Conservation (phyloP, 1,139 yeast species). For the Blastobotrys raffinosifermentans region DNA sequence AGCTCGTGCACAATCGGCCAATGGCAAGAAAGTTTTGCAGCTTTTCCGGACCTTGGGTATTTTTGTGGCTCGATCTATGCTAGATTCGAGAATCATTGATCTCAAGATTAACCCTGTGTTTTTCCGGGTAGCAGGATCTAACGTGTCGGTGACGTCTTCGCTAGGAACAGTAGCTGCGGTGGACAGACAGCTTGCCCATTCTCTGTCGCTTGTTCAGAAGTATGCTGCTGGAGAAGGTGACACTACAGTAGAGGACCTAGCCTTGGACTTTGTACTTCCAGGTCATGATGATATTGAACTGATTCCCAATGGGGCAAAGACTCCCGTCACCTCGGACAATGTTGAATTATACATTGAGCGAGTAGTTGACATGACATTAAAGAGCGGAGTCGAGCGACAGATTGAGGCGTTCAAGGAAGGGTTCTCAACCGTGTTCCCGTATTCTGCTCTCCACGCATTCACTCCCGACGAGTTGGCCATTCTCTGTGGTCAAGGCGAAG, state of each 20-base stretch:
- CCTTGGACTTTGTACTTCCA: slow-evolving; percentile 66
- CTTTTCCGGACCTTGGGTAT: slow-evolving; percentile 69
- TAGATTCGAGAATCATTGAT: slow-evolving; percentile 84
- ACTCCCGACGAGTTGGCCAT: slow-evolving; percentile 66
- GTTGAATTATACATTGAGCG: slow-evolving; percentile 51
- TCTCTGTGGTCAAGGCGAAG: slow-evolving; percentile 68
- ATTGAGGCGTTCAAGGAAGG: slow-evolving; percentile 70
- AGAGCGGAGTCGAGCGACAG: slow-evolving; percentile 60
- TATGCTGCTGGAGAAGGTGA: slow-evolving; percentile 36
- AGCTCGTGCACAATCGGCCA: slow-evolving; percentile 30
- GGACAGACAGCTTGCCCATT: slow-evolving; percentile 57
- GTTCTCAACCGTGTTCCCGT: slow-evolving; percentile 79
- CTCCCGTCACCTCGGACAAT: slow-evolving; percentile 47
- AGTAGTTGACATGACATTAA: slow-evolving; percentile 58
- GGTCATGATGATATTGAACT: slow-evolving; percentile 65
- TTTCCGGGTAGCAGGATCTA: slow-evolving; percentile 36
- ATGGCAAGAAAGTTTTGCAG: slow-evolving; percentile 43
- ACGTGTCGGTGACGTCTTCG: slow-evolving; percentile 25
- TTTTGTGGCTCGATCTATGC: slow-evolving; percentile 77
- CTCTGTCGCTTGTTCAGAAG: slow-evolving; percentile 48
- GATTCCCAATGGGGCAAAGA: slow-evolving; percentile 48
- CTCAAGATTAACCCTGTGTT: slow-evolving; percentile 70
- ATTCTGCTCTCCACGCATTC: slow-evolving; percentile 62
- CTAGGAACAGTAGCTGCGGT: slow-evolving; percentile 42
- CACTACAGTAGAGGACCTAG: slow-evolving; percentile 44